Evolutionary conservation across 768 basidiomycete genomes (phyloP).

Genomic region (Leccinellum rugosiceps): DNA sequence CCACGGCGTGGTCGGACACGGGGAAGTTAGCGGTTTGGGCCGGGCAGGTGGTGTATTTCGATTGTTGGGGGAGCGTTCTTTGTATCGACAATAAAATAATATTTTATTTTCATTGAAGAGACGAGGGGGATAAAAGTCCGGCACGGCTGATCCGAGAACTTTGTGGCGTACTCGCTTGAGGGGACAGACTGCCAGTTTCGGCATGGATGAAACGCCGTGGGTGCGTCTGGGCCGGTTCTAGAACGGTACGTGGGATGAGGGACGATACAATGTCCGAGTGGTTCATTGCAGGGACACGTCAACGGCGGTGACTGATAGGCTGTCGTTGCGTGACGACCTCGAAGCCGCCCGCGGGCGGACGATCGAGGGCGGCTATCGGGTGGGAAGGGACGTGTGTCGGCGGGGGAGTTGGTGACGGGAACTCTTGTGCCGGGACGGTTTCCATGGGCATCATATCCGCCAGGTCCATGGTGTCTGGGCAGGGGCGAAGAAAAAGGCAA

Average conservation of each 20-base stretch:
- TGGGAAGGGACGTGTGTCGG: neutral
- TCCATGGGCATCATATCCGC: constrained; percentile 16
- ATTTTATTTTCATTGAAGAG: neutral
- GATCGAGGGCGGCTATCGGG: constrained; percentile 20
- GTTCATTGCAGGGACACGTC: neutral
- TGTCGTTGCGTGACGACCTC: constrained; percentile 21
- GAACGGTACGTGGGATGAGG: neutral
- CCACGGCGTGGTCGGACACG: neutral
- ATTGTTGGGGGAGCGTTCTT: neutral
- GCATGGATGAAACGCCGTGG: constrained; percentile 12
- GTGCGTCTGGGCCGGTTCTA: neutral
- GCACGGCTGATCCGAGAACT: neutral
- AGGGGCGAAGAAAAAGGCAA: neutral
- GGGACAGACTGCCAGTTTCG: constrained; percentile 2
- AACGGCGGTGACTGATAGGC: neutral
- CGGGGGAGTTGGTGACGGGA: neutral
- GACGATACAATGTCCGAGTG: neutral
- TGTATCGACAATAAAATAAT: neutral
- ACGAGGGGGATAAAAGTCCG: neutral
- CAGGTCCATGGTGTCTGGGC: neutral
- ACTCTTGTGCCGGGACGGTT: neutral
- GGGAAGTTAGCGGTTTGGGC: neutral
- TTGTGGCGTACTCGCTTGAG: neutral
- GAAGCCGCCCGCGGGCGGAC: constrained; percentile 2
- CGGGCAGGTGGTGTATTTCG: neutral